A percentile compares a stretch with the other conserved stretches of the same genome.
Conservation (phyloP, 805 yeast species). For the Yarrowia hollandica region DNA sequence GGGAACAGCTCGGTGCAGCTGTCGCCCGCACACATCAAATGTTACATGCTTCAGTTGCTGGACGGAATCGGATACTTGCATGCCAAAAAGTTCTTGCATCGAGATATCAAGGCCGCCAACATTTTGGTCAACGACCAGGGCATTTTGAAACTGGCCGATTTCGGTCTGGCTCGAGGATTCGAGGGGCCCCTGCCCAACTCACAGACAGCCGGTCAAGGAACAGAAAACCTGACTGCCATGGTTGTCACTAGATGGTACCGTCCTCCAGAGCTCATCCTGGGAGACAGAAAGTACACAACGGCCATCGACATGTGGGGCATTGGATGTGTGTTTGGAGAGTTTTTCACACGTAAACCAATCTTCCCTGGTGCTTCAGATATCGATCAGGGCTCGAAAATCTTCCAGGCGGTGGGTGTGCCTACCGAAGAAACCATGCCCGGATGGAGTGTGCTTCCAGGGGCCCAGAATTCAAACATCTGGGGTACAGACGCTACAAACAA, state of each 20-base stretch:
- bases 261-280: slow-evolving; percentile 89
- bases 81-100: slow-evolving; percentile 58
- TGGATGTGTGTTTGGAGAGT: slow-evolving; percentile 93
- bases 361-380: slow-evolving; percentile 81
- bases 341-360: slow-evolving; percentile 78
- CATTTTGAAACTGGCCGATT: slow-evolving; percentile 85
- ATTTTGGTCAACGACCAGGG: slow-evolving; percentile 78
- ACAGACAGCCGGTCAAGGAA: slow-evolving; percentile 48
- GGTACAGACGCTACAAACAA: slow-evolving; percentile 19
- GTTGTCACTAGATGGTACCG: slow-evolving; percentile 98
- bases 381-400: slow-evolving; percentile 83
- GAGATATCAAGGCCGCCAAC: slow-evolving; percentile 97
- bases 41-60: slow-evolving; percentile 75
- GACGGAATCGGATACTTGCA: slow-evolving; percentile 83
- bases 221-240: slow-evolving; percentile 53
- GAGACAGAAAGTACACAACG: slow-evolving; percentile 83
- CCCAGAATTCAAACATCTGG: slow-evolving; percentile 33
- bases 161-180: slow-evolving; percentile 83
- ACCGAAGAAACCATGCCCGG: slow-evolving; percentile 59
- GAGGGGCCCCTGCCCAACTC: slow-evolving; percentile 60
- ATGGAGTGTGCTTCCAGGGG: slow-evolving; percentile 56
- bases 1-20: slow-evolving; percentile 66
- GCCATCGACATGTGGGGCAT: slow-evolving; percentile 98
- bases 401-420: slow-evolving; percentile 82
- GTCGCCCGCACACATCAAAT: slow-evolving; percentile 69